Evolutionary conservation across 202 grass and related monocot genomes (phyloP).

Genomic region (Hordeum pubiflorum): DNA sequence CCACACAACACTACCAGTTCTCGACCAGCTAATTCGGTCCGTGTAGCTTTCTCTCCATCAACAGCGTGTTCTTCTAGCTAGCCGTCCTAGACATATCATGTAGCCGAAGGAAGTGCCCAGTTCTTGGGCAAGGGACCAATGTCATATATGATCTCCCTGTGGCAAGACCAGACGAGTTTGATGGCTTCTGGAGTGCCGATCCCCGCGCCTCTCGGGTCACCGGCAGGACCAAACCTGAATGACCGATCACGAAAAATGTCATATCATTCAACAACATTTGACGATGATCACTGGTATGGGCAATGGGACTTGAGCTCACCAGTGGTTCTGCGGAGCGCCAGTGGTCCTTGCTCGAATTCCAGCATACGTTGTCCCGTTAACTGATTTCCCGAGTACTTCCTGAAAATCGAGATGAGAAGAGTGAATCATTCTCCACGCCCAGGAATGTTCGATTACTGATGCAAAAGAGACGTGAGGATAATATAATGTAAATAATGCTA

Average conservation of each 20-base stretch:
- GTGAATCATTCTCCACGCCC: neutral
- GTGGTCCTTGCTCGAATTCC: slow-evolving; percentile 93
- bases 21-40: neutral
- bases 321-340: slow-evolving; percentile 95
- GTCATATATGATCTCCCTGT: slow-evolving; percentile 95
- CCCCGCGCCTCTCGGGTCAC: slow-evolving; percentile 85
- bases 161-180: slow-evolving; percentile 94
- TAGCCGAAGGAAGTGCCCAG: slow-evolving; percentile 61
- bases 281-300: neutral
- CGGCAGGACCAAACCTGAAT: slow-evolving; percentile 76
- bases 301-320: slow-evolving; percentile 32
- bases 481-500: neutral
- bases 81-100: slow-evolving; percentile 18
- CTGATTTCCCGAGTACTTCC: slow-evolving; percentile 80
- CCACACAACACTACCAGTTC: neutral
- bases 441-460: neutral
- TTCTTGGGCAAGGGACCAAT: slow-evolving; percentile 52
- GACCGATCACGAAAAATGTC: neutral
- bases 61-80: slow-evolving; percentile 1
- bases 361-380: slow-evolving; percentile 95
- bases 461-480: neutral
- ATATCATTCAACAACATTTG: neutral
- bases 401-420: slow-evolving; percentile 21
- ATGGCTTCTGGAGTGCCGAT: slow-evolving; percentile 94
- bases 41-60: neutral